Evolutionary conservation across 2,329 filamentous ascomycete species (phyloP), one percentile per base, ranked within the genome.

Genomic region (Purpureocillium takamizusanense): DNA sequence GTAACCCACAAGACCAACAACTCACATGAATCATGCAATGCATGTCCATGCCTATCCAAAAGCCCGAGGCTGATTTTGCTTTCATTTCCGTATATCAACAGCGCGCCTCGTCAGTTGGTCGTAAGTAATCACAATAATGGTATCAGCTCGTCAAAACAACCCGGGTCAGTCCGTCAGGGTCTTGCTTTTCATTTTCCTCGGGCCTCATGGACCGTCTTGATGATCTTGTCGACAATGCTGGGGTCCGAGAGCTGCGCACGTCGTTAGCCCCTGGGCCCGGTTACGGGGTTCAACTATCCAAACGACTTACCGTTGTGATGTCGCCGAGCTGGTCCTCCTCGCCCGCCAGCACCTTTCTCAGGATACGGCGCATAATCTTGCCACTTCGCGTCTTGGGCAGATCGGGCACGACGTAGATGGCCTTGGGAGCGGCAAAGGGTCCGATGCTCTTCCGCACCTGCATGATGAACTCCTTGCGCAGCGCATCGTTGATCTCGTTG

Each of bases 371-470:
- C 92, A 98, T 98, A 57, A 98, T 98, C 83, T 98, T 98, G 49
- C 92, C 92, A 51, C 86, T 94, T 51, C 92, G 77, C 29, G 92
- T 98, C 80, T 98, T 97, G 54, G 92, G 92, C 48, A 98, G 76
- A 60, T 98, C 92, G 3, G 88, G 83, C 33, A 98, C 85, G 39
- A 94, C 78, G 60, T 81, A 92, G 46, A 98, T 82, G 15, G 83
- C 84, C 73, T 97, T 98, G 47, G 92, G 92, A 25, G 92, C 89
- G 4, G 92, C 92, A 59, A 98, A 98, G 4, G 92, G 92, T 11
- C 92, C 92, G 57, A 98, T 98, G 49, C 86, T 94, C 74, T 94
- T 94, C 57, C 92, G 84, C 48, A 97, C 92, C 65, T 97, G 92
- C 61, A 94, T 73, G 52, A 94, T 79, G 46, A 97, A 77, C 57